These are phyloP conservation scores for Fremontodendron californicum DNA, from an alignment of 345 rosid species.

Conservation along the genomic window DNA sequence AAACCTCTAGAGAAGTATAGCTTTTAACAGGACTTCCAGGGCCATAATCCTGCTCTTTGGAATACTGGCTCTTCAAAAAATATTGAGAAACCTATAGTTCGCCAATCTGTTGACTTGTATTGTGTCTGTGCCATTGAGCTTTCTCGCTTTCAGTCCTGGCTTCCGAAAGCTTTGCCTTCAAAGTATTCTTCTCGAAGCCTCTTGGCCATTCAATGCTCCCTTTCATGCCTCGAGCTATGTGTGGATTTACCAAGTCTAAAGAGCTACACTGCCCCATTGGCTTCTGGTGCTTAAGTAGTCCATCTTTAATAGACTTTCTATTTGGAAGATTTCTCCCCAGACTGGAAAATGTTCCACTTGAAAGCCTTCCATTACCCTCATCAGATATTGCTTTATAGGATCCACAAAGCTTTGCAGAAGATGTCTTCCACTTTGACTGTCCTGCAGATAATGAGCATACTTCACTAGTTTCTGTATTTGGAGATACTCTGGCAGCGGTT, in stretches of 20 bases:
- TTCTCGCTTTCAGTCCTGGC: slow-evolving; percentile 21
- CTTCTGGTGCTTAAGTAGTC: neutral
- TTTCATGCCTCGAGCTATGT: slow-evolving; percentile 24
- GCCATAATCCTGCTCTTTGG: neutral
- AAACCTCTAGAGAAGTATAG: neutral
- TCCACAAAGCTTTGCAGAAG: slow-evolving; percentile 15
- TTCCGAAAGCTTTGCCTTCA: slow-evolving; percentile 22
- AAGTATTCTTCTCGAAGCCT: slow-evolving; percentile 8
- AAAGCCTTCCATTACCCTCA: slow-evolving; percentile 14
- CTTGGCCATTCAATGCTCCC: slow-evolving; percentile 20
- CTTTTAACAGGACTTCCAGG: neutral
- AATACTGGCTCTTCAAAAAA: neutral
- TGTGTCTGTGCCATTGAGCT: slow-evolving; percentile 5
- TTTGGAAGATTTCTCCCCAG: neutral
- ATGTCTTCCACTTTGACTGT: slow-evolving; percentile 7
- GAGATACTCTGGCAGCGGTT: neutral
- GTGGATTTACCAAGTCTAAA: slow-evolving; percentile 19
- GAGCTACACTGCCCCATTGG: neutral
- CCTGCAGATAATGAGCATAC: slow-evolving; percentile 1
- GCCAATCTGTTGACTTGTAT: neutral
- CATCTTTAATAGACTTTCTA: slow-evolving; percentile 6
- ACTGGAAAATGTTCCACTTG: neutral
- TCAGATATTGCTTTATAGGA: slow-evolving; percentile 10
- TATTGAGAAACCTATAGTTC: neutral
- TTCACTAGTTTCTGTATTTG: slow-evolving; percentile 3